Percentiles rank a stretch among this genome's conserved stretches.
Conservation (phyloP, 129 eudicot species). For the Ambrosia artemisiifolia region DNA sequence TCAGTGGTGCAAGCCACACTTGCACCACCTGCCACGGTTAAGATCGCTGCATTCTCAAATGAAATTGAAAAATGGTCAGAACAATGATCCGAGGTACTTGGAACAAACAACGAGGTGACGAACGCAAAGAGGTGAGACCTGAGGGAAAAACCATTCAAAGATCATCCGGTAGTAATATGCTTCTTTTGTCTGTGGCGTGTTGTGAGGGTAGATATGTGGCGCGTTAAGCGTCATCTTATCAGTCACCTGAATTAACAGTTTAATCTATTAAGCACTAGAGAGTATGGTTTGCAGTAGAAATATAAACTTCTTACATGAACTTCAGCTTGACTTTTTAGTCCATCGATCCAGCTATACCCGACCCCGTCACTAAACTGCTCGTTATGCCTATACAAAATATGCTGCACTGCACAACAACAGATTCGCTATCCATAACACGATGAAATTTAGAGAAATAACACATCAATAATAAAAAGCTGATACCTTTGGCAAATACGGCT, state of each 20-base stretch:
- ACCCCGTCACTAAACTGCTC: slow-evolving; percentile 89
- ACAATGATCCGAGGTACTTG: background rate
- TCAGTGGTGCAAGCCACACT: slow-evolving; percentile 77
- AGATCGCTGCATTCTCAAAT: slow-evolving; percentile 59
- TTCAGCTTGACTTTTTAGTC: slow-evolving; percentile 72
- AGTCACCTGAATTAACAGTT: slow-evolving; percentile 28
- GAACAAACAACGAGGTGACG: background rate
- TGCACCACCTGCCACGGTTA: slow-evolving; percentile 77
- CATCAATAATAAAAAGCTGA: background rate
- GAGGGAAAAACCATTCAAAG: slow-evolving; percentile 43
- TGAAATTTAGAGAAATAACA: background rate
- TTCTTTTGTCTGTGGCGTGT: slow-evolving; percentile 42
- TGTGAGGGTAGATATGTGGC: slow-evolving; percentile 34
- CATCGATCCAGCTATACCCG: slow-evolving; percentile 88
- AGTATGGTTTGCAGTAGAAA: background rate
- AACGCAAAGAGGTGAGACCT: slow-evolving; percentile 12
- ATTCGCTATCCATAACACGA: background rate
- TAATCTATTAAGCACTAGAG: background rate
- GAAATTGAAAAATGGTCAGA: background rate
- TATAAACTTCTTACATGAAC: slow-evolving; percentile 38
- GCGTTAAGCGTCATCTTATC: slow-evolving; percentile 44
- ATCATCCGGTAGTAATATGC: slow-evolving; percentile 36
- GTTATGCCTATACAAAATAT: slow-evolving; percentile 80
- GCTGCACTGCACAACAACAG: slow-evolving; percentile 59
- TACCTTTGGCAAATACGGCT: slow-evolving; percentile 82